Base-by-base conservation (phyloP, 2,329 filamentous ascomycete species). In the Nannizzia gypsea region DNA sequence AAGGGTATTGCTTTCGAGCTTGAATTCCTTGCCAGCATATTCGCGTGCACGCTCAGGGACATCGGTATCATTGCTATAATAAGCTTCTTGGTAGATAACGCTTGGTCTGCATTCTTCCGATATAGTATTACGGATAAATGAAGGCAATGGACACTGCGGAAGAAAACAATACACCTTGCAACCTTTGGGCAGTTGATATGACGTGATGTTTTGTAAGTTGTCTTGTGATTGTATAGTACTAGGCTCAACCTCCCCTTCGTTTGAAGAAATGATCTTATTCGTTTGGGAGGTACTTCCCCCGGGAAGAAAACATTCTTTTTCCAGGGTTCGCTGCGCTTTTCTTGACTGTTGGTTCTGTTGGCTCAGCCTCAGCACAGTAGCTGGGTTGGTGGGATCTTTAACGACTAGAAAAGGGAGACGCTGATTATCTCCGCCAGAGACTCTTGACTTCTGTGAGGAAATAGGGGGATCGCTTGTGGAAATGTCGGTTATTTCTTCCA, bases 11-110 rank as follows among this genome's bases (percentile, higher is more conserved):
- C 90, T 87, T 67, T 84, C 81, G 5, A 96, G 75, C 61, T 83
- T 86, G 69, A 95, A 96, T 66, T 95, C 88, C 65, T 85, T 84
- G 2, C 92, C 92, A 5, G 88, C 92, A 73, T 96, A 97, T 72
- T 96, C 90, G 58, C 89, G 81, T 34, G 80, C 73, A 58, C 86
- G 82, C 42, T 86, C 80, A 11, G 91, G 90, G 0, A 96, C 87
- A 72, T 97, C 93, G 57, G 79, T 80, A 63, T 95, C 89, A 28
- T 88, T 80, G 66, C 90, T 88, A 69, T 96, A 97, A 67, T 86
- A 91, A 0, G 91, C 86, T 68, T 90, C 85, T 71, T 90, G 88
- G 64, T 96, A 95, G 56, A 96, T 81, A 13, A 88, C 80, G 61
- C 85, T 78, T 0, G 88, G 87, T 6, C 84, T 73, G 11, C 79